Percentiles rank a stretch among this genome's conserved stretches.
phyloP scores from a whole-genome alignment of 78 protist genomes.

The Dictyostelium brefeldianum region DNA sequence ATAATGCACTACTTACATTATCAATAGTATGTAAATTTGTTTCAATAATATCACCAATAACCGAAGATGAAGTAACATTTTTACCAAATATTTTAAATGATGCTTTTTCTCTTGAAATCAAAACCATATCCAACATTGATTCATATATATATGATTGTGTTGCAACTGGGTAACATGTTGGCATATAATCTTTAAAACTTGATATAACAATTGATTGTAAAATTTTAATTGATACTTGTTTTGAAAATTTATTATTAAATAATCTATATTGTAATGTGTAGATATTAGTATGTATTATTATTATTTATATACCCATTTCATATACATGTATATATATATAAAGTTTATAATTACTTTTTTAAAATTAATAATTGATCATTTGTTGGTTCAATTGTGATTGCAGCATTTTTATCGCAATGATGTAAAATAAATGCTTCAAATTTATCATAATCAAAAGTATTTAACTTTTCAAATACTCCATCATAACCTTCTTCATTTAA shows the following conservation, averaged over 20 bases:
- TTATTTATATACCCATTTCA: no score
- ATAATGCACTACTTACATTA: not conserved
- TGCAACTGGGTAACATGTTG: not conserved
- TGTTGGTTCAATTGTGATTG: not conserved
- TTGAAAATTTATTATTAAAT: not conserved
- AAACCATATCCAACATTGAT: not conserved
- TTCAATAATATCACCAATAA: not conserved
- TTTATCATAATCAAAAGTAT: no score
- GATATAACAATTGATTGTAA: not conserved
- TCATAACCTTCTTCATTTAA: no score
- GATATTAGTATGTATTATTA: no score
- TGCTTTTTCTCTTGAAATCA: not conserved
- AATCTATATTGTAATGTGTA: not conserved
- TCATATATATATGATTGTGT: not conserved
- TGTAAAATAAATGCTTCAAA: no score
- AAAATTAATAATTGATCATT: not conserved
- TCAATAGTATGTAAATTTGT: not conserved
- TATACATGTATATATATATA: not conserved
- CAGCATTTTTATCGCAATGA: not conserved
- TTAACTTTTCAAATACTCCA: no score
- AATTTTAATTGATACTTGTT: not conserved
- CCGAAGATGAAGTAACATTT: not conserved
- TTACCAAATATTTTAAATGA: not conserved
- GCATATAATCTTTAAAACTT: not conserved
- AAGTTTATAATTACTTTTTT: not conserved